These are phyloP conservation scores for Cystofilobasidium ferigula DNA, from an alignment of 768 basidiomycete species.

Conservation along the genomic window DNA sequence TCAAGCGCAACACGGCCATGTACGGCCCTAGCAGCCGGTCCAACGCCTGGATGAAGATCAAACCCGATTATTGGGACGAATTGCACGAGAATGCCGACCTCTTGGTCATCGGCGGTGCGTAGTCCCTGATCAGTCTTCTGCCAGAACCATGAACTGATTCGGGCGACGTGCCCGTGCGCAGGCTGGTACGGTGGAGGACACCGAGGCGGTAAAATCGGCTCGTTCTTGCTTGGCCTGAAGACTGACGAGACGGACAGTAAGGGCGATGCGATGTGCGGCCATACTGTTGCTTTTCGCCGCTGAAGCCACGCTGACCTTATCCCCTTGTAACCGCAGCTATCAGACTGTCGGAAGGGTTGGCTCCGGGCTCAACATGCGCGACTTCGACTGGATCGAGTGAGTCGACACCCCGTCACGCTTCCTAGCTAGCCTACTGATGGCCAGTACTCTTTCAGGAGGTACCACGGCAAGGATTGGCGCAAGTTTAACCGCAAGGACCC, in stretches of 20 bases:
- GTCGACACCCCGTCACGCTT: constrained; percentile 17
- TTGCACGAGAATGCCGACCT: constrained; percentile 24
- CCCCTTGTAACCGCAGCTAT: constrained; percentile 47
- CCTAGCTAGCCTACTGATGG: background rate
- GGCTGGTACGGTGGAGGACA: constrained; percentile 76
- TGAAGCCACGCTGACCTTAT: background rate
- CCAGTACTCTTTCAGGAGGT: constrained; percentile 46
- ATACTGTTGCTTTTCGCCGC: background rate
- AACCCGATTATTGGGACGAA: constrained; percentile 64
- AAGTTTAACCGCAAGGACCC: constrained; percentile 60
- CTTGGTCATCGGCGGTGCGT: constrained; percentile 54
- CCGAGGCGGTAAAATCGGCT: constrained; percentile 78
- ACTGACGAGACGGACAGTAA: constrained; percentile 51
- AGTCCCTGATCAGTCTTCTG: too few relatives aligned
- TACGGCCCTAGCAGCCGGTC: constrained; percentile 81
- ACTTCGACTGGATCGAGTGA: constrained; percentile 66
- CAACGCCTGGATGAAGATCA: constrained; percentile 90
- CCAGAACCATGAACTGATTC: too few relatives aligned
- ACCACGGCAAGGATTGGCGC: constrained; percentile 53
- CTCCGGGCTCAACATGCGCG: constrained; percentile 70
- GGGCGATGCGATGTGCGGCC: constrained; percentile 49
- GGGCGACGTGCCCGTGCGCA: too few relatives aligned
- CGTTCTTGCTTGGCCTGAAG: constrained; percentile 77
- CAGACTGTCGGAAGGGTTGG: constrained; percentile 82
- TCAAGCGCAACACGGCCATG: constrained; percentile 69